Evolutionary conservation across 768 basidiomycete genomes (phyloP), one percentile per base, ranked within the genome.

Genomic region (Boletus sp.): DNA sequence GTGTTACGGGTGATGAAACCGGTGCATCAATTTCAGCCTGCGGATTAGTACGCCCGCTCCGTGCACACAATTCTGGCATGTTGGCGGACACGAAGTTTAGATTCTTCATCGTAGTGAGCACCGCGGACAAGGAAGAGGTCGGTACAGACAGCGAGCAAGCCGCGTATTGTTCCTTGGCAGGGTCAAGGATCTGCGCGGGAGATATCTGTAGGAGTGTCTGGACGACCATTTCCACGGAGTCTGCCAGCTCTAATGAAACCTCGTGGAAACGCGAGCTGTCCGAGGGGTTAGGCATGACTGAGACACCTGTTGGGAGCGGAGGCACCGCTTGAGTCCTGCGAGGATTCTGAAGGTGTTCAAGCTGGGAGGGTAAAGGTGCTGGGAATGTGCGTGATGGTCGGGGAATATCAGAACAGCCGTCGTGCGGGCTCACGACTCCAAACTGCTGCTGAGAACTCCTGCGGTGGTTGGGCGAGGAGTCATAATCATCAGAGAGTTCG

Each of bases 21-120:
- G 42, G 57, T 58, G 60, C 60, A 51, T 52, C 59, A 49, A 41
- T 52, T 55, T 50, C 64, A n/a, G 51, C 55, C 54, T 55, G 64
- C 56, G 59, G 60, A 59, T 48, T 44, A 32, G 52, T 45, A 42
- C 47, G 50, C 44, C 59, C 64, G 20, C 56, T 48, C 45, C 59
- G 63, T 40, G 63, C 60, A 56, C 64, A 69, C 33, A 71, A 60
- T 11, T 80, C 72, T 6, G 78, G 67, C 83, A 92, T 84, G 69
- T 92, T 89, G n/a, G 90, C 91, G 5, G 92, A 92, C 61, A 97
- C 83, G 67, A 91, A 96, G 70, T 96, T 96, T 61, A 98, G 82
- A 62, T 89, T 90, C 75, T 94, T 93, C 91, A 97, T 92, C 39
- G 88, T 83, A 17, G 91, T 92, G 70, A 97, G 83, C 70, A 98